Evolutionary conservation across 768 basidiomycete genomes (phyloP).

Genomic region (Postia placenta): DNA sequence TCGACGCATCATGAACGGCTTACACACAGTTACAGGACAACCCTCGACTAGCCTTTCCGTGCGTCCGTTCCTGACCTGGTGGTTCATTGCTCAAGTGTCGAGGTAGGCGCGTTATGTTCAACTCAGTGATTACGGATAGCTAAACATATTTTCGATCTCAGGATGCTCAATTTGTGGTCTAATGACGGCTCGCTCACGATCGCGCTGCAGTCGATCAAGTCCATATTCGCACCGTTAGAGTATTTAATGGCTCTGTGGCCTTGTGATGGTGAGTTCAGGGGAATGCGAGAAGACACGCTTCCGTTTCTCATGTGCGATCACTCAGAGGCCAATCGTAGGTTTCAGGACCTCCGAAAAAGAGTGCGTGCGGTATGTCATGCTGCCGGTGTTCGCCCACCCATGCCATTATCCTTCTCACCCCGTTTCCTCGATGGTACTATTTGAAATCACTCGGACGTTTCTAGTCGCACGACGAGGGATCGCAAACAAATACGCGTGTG

Average conservation of each 20-base stretch:
- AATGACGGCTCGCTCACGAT: conserved; percentile 50
- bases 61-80: conserved; percentile 65
- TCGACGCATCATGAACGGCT: conserved; percentile 51
- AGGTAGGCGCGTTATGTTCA: conserved; percentile 41
- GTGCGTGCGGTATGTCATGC: conserved; percentile 40
- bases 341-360: conserved; percentile 39
- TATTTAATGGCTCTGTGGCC: conserved; percentile 62
- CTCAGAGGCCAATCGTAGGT: conserved; percentile 47
- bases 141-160: conserved; percentile 18
- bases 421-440: background rate
- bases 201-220: conserved; percentile 57
- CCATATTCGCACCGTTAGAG: conserved; percentile 55
- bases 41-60: conserved; percentile 40
- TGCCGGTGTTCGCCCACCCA: conserved; percentile 33
- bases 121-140: background rate
- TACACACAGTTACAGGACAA: conserved; percentile 54
- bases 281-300: no score
- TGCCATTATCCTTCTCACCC: background rate
- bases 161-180: conserved; percentile 55
- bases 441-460: background rate
- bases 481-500: no score
- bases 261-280: conserved; percentile 42
- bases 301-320: background rate
- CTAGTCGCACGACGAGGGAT: background rate
- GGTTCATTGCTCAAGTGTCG: conserved; percentile 70